phyloP scores from a whole-genome alignment of 2,329 filamentous ascomycete genomes.

The Xylariaceae sp. region DNA sequence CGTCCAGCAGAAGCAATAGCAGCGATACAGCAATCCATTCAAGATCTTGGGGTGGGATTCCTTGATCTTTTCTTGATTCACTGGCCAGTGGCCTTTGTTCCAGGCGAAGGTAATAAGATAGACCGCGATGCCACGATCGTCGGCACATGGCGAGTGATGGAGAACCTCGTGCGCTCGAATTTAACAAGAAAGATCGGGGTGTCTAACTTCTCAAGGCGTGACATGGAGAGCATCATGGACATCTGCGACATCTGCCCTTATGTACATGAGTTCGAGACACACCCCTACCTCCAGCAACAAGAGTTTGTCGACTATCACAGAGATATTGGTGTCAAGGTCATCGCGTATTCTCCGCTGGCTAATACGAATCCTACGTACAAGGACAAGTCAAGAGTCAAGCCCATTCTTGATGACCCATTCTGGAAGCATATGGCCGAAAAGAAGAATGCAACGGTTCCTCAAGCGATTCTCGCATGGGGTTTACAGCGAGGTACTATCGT shows the following conservation, averaged over 20 bases:
- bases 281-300: constrained; percentile 49
- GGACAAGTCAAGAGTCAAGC: constrained; percentile 19
- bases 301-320: constrained; percentile 44
- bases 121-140: constrained; percentile 29
- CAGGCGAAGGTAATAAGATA: constrained; percentile 24
- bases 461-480: constrained; percentile 46
- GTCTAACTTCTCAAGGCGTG: constrained; percentile 52
- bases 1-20: constrained; percentile 35
- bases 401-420: constrained; percentile 39
- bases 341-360: constrained; percentile 49
- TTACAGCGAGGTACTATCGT: constrained; percentile 43
- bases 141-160: constrained; percentile 57
- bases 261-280: constrained; percentile 55
- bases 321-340: constrained; percentile 40
- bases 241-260: constrained; percentile 47
- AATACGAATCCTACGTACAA: constrained; percentile 47
- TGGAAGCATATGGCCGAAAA: constrained; percentile 36
- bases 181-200: constrained; percentile 57
- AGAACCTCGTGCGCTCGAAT: constrained; percentile 48
- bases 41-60: constrained; percentile 45
- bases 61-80: constrained; percentile 52
- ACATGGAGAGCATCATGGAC: constrained; percentile 37
- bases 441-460: constrained; percentile 40
- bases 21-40: constrained; percentile 44
- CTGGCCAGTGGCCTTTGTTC: constrained; percentile 36